phyloP scores from a whole-genome alignment of 495 filamentous ascomycete species.

The Hypomontagnella submonticulosa region DNA sequence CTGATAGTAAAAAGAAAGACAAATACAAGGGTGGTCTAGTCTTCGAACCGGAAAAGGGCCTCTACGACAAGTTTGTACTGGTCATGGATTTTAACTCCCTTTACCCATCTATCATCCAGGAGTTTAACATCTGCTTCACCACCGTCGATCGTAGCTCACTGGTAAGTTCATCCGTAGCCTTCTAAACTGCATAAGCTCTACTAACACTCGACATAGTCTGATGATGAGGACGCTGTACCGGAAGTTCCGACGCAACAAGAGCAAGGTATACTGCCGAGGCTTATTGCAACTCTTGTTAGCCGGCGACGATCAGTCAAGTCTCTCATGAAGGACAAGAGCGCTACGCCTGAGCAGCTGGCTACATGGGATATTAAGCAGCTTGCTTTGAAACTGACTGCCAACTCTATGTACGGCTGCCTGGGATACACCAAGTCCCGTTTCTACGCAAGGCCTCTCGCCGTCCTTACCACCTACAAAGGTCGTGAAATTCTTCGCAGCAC shows the following conservation, averaged over 20 bases:
- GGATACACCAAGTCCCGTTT: slow-evolving; percentile 96
- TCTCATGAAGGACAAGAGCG: slow-evolving; percentile 92
- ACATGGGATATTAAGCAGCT: slow-evolving; percentile 99
- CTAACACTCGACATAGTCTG: slow-evolving; percentile 62
- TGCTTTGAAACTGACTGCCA: slow-evolving; percentile 95
- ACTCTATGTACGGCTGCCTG: slow-evolving; percentile 99
- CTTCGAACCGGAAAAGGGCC: slow-evolving; percentile 95
- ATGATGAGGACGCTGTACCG: slow-evolving; percentile 85
- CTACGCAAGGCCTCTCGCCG: slow-evolving; percentile 92
- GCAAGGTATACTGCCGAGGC: slow-evolving; percentile 84
- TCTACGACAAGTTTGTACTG: slow-evolving; percentile 95
- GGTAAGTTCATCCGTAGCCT: slow-evolving; percentile 50
- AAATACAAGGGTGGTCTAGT: slow-evolving; percentile 98
- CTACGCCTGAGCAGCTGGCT: slow-evolving; percentile 84
- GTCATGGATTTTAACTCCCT: slow-evolving; percentile 99
- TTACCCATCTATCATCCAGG: slow-evolving; percentile 98
- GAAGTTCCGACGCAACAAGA: slow-evolving; percentile 72
- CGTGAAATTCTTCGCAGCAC: slow-evolving; percentile 97
- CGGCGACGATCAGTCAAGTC: slow-evolving; percentile 91
- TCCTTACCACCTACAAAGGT: slow-evolving; percentile 96
- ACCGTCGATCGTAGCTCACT: slow-evolving; percentile 83
- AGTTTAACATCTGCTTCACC: slow-evolving; percentile 99
- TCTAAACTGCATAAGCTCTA: background rate
- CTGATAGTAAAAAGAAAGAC: slow-evolving; percentile 90
- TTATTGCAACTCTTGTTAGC: slow-evolving; percentile 89